Evolutionary conservation across 2,329 filamentous ascomycete species (phyloP), one percentile per base, ranked within the genome.

Genomic region (Coleophoma cylindrospora): DNA sequence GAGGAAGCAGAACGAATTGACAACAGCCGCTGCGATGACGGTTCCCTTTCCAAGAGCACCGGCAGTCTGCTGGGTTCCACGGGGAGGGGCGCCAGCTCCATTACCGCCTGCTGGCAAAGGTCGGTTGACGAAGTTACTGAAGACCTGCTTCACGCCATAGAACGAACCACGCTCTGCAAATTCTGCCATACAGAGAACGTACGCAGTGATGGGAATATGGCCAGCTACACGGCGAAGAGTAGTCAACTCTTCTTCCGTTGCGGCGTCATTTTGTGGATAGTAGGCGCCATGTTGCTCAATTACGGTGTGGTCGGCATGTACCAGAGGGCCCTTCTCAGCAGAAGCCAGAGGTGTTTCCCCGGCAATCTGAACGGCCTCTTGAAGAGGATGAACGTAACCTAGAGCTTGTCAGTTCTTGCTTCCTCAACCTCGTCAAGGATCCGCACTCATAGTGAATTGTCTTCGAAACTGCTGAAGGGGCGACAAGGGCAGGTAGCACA

Each of bases 121-220:
- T 13, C 77, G 76, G 57, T 86, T 77, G 60, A 86, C 75, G 57
- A 77, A 86, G 63, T 86, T 87, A 55, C 71, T 73, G 61, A 83
- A 81, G 6, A 64, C 68, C 1, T 73, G 76, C 41, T 80, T 77
- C 3, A 82, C 83, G 47, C 86, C 86, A 63, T 90, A 90, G 77
- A 88, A 90, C 15, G 83, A 86, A 69, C 88, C 89, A 43, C 87
- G 83, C 70, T 90, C 87, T 70, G 83, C 87, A 51, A 89, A 71
- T 69, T 91, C 87, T 54, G 86, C 80, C 54, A 89, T 82, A 45
- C 84, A 86, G 51, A 91, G 80, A 33, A 83, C 83, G 70, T 83
- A 90, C 50, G 84, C 79, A 48, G 75, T 70, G 78, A 79, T 83
- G 43, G 83, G 81, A 53, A 91, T 80, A 62, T 74, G 75, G 11